Evolutionary conservation across 1,284 basidiomycete genomes (phyloP), one percentile per base, ranked within the genome.

Genomic region (Rhodotorula sp.): DNA sequence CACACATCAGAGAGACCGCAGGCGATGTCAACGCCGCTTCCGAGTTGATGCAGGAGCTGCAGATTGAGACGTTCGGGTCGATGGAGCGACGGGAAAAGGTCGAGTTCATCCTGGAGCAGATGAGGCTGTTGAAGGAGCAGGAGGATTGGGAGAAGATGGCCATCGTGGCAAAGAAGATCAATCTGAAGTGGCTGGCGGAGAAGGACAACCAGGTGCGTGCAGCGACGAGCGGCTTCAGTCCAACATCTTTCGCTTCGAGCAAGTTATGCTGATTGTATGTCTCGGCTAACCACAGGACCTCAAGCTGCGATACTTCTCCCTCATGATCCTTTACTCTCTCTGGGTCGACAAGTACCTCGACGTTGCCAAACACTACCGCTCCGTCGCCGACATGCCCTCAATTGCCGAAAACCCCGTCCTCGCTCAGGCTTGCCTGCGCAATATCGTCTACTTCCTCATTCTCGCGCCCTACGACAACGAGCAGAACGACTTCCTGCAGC

Each of bases 1-100:
- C 93, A 10, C 86, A 86, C 69, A 86, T 95, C 79, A 89, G 95
- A 80, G 94, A 97, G 83, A 79, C 80, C 34, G 84, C 90, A 53
- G 80, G 82, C 3, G 79, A 88, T 63, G 81, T 92, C 51, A 87
- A 89, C 76, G 91, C 92, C 1, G 94, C 92, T 0, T 76, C 76
- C 0, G 94, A 96, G 73, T 83, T 97, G 44, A 85, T 99, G 71
- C 90, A 90, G 62, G 96, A 99, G 65, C 87, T 99, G 1, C 94
- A 97, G 82, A 94, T 99, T 55, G 96, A 99, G 82, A 99, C 96
- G 4, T 99, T 98, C 79, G 96, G 94, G 31, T 93, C 91, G 20
- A 98, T 99, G 95, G 92, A 97, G 76, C 88, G 94, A 72, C 84
- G 91, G 76, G 96, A 99, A 81, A 99, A 99, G 85, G 96, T 92